Conservation (phyloP, 148 eudicot genomes). For the Fagopyrum homotropicum region DNA sequence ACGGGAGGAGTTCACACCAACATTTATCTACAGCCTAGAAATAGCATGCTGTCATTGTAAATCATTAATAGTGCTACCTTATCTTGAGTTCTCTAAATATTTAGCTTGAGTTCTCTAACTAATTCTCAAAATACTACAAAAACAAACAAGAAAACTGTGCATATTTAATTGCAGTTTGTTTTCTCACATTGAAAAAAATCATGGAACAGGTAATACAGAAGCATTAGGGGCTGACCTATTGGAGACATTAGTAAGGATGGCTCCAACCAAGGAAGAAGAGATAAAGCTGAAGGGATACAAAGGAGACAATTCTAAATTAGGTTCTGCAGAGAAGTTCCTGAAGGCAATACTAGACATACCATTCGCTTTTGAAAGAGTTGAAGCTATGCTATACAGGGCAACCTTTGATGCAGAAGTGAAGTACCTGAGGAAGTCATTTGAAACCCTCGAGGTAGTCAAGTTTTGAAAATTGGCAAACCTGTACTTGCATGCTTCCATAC, state of each 20-base stretch:
- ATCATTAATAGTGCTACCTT: not conserved
- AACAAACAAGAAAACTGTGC: not conserved
- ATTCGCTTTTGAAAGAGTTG: slow-evolving; percentile 16
- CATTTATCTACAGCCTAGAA: not conserved
- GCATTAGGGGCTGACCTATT: slow-evolving; percentile 13
- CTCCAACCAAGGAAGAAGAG: slow-evolving; percentile 20
- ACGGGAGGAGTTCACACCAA: not conserved
- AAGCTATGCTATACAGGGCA: slow-evolving; percentile 14
- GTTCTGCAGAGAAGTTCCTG: slow-evolving; percentile 12
- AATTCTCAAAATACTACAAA: no score
- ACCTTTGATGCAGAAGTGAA: slow-evolving; percentile 15
- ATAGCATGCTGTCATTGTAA: no score
- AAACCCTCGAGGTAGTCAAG: slow-evolving; percentile 13
- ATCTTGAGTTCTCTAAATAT: no score
- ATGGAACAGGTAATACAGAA: slow-evolving; percentile 18
- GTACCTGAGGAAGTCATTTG: slow-evolving; percentile 15
- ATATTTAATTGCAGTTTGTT: not conserved
- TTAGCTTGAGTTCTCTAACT: no score
- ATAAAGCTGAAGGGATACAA: slow-evolving; percentile 13
- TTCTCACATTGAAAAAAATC: not conserved
- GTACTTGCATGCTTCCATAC: no score
- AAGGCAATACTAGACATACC: slow-evolving; percentile 16
- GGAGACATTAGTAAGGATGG: slow-evolving; percentile 17
- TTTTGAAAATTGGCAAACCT: no score
- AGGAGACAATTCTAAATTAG: slow-evolving; percentile 10